Evolutionary conservation across 1,139 yeast species (phyloP).

Genomic region (Geotrichum phurueaensis): DNA sequence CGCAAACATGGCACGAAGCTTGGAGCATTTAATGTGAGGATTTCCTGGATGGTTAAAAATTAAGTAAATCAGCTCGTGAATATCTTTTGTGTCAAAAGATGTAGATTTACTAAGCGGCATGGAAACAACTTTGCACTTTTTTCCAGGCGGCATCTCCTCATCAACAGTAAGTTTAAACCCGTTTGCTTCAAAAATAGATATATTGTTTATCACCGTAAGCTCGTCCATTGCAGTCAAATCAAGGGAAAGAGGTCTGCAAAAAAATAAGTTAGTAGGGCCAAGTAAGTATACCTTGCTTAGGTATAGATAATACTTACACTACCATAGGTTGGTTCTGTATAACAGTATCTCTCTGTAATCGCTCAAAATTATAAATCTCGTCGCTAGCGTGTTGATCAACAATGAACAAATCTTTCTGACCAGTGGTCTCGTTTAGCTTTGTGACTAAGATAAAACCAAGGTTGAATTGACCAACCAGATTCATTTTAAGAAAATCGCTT

Average conservation of each 20-base stretch:
- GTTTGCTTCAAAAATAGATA: constrained; percentile 54
- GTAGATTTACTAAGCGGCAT: constrained; percentile 71
- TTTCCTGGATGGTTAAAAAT: constrained; percentile 41
- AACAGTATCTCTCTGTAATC: constrained; percentile 47
- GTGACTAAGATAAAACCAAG: constrained; percentile 80
- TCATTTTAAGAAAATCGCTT: constrained; percentile 51
- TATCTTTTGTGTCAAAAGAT: constrained; percentile 58
- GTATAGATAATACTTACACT: constrained; percentile 20
- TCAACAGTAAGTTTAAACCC: constrained; percentile 62
- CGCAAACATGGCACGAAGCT: constrained; percentile 77
- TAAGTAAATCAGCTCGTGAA: constrained; percentile 66
- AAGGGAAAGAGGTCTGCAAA: constrained; percentile 45
- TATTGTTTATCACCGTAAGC: constrained; percentile 55
- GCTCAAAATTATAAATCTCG: constrained; percentile 86
- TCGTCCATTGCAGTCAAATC: constrained; percentile 77
- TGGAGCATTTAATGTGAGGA: constrained; percentile 54
- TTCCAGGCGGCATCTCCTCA: constrained; percentile 50
- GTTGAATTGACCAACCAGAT: constrained; percentile 85
- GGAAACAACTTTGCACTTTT: constrained; percentile 50
- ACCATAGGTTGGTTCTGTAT: constrained; percentile 69
- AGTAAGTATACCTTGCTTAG: neutral
- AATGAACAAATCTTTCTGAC: constrained; percentile 56
- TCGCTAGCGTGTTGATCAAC: constrained; percentile 98
- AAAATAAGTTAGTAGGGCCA: constrained; percentile 1
- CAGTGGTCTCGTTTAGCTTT: constrained; percentile 32